phyloP scores from a whole-genome alignment of 768 basidiomycete genomes.

The Leccinum olivaceopallidum region DNA sequence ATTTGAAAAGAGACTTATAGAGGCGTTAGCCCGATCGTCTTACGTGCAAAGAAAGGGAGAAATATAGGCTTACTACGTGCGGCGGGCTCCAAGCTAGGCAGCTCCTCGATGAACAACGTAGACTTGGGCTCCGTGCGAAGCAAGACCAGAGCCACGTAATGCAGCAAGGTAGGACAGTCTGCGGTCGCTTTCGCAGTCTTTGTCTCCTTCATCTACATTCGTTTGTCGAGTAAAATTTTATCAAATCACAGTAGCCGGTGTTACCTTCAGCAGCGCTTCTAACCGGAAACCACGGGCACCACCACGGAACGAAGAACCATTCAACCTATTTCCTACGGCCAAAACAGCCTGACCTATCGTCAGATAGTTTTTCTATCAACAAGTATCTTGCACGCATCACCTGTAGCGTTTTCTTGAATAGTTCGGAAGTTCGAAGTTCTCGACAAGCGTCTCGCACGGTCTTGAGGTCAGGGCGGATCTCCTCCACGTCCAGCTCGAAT shows the following conservation, averaged over 20 bases:
- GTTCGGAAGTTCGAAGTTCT: conserved; percentile 57
- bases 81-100: conserved; percentile 80
- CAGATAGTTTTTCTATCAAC: not conserved
- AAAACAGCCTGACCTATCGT: not conserved
- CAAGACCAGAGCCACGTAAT: conserved; percentile 81
- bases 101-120: conserved; percentile 74
- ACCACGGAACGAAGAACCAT: too few relatives aligned
- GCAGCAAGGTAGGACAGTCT: conserved; percentile 86
- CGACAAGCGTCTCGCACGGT: conserved; percentile 67
- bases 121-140: conserved; percentile 64
- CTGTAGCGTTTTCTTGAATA: conserved; percentile 71
- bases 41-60: not conserved
- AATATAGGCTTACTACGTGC: conserved; percentile 55
- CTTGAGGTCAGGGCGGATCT: conserved; percentile 79
- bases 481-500: conserved; percentile 80
- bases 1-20: conserved; percentile 71
- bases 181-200: conserved; percentile 66
- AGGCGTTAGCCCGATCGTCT: not conserved
- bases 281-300: conserved; percentile 50
- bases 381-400: conserved; percentile 33
- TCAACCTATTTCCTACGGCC: too few relatives aligned
- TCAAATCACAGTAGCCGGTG: not conserved
- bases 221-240: not conserved
- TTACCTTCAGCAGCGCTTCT: conserved; percentile 78
- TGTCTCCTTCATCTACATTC: conserved; percentile 75